These are phyloP conservation scores for Monotropa hypopitys DNA, from an alignment of 179 eudicot genomes.

Conservation along the genomic window DNA sequence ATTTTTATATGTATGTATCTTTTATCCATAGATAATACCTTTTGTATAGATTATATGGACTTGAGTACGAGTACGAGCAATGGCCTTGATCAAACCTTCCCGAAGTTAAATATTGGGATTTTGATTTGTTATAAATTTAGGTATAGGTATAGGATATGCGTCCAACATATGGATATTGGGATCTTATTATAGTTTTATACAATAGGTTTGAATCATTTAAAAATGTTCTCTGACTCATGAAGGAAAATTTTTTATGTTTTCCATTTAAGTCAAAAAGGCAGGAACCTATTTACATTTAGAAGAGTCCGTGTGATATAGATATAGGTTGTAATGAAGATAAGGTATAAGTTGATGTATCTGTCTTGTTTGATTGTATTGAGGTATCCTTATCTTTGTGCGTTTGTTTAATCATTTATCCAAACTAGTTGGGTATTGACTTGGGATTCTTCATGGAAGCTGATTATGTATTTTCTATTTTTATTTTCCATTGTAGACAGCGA, in stretches of 20 bases:
- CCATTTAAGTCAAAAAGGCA: not conserved
- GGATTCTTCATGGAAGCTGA: not conserved
- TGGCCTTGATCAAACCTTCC: not conserved
- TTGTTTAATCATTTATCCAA: not conserved
- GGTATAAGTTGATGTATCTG: not conserved
- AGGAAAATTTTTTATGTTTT: not conserved
- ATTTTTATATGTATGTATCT: not conserved
- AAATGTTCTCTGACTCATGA: not conserved
- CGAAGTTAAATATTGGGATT: not conserved
- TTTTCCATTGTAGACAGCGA: slow-evolving; percentile 43
- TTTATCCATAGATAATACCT: not conserved
- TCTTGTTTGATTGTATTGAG: not conserved
- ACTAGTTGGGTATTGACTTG: not conserved
- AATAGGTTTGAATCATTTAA: not conserved
- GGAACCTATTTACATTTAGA: not conserved
- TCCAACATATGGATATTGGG: not conserved
- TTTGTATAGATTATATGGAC: not conserved
- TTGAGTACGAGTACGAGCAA: not conserved
- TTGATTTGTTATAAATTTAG: not conserved
- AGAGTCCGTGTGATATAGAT: not conserved
- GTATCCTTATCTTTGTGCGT: not conserved
- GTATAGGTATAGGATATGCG: not conserved
- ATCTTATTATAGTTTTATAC: not conserved
- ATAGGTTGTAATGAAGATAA: not conserved
- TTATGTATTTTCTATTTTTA: slow-evolving; percentile 6